Base-by-base conservation (phyloP, 495 filamentous ascomycete genomes). In the Annulohypoxylon stygium region DNA sequence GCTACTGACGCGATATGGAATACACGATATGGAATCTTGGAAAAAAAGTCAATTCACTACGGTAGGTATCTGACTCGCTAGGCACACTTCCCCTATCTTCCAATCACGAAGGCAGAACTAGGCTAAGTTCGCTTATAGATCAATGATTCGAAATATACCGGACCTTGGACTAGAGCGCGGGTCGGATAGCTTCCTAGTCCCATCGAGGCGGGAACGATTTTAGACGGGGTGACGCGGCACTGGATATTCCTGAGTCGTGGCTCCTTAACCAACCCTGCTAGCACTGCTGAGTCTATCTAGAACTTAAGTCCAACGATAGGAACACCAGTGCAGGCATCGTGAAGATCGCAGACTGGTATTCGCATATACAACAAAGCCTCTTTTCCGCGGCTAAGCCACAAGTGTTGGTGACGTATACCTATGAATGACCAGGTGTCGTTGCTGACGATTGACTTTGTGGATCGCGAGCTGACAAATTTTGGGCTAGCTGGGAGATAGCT, bases 371-470 rank as follows among this genome's bases (percentile, higher is more conserved):
- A 51, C 48, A 9, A 33, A 54, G 11, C 25, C 50, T n/a, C 2
- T 8, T 54, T n/a, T 5, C 50, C 10, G 20, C 5, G 12, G 43
- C 51, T 55, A 55, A 55, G 51, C 51, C 51, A 55, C 51, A 26
- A 33, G 23, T 11, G 9, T 12, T 12, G 23, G 48, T 51, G 20
- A 30, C 48, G 48, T 50, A 50, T 30, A 30, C 30, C 1, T 3
- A 30, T 30, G 3, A 7, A 33, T 1, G n/a, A n/a, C n/a, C n/a
- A n/a, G n/a, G n/a, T n/a, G 5, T 25, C 33, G 4, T 34, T 34
- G 25, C 51, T 33, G 20, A 53, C 23, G 47, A 23, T 25, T 23
- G 18, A 25, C 47, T 4, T 23, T 12, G 23, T 7, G 50, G 18
- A 54, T 26, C 25, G 20, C 10, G 4, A 14, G 25, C 50, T 33